Conservation (phyloP, 1,284 basidiomycete genomes). For the Sporisorium graminicola region DNA sequence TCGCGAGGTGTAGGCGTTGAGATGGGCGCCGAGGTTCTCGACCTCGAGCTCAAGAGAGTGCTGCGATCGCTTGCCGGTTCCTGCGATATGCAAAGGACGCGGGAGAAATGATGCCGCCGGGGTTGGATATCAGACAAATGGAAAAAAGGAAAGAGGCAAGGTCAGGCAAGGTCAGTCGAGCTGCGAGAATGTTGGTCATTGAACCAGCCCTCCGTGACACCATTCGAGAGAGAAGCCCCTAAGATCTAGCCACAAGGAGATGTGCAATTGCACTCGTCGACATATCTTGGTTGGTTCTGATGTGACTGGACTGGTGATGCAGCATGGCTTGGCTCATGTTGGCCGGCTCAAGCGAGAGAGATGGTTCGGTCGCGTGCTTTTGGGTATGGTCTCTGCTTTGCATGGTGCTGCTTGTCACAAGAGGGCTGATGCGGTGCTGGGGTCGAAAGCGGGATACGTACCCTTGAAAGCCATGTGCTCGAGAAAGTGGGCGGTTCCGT, state of each 20-base stretch:
- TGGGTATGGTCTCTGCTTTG: no score
- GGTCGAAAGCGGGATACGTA: conserved; percentile 43
- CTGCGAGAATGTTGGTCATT: neutral
- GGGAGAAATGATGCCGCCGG: neutral
- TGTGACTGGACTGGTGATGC: neutral
- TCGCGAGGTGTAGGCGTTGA: conserved; percentile 98
- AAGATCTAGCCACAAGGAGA: no score
- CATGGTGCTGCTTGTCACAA: neutral
- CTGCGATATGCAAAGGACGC: conserved; percentile 71
- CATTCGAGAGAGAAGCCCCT: neutral
- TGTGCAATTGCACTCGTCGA: neutral
- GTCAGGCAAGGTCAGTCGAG: conserved; percentile 9
- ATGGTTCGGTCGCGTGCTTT: neutral
- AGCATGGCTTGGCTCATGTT: neutral
- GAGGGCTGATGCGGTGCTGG: neutral
- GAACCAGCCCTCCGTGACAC: neutral
- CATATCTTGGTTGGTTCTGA: neutral
- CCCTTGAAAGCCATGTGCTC: conserved; percentile 86
- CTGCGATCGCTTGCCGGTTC: conserved; percentile 89
- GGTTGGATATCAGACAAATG: neutral
- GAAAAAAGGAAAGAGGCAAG: neutral
- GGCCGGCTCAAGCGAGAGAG: neutral
- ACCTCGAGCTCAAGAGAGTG: conserved; percentile 95
- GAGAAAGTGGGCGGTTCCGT: conserved; percentile 97
- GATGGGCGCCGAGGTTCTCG: conserved; percentile 96